Conservation (phyloP, 2,329 filamentous ascomycete genomes). For the Hortaea sp. region DNA sequence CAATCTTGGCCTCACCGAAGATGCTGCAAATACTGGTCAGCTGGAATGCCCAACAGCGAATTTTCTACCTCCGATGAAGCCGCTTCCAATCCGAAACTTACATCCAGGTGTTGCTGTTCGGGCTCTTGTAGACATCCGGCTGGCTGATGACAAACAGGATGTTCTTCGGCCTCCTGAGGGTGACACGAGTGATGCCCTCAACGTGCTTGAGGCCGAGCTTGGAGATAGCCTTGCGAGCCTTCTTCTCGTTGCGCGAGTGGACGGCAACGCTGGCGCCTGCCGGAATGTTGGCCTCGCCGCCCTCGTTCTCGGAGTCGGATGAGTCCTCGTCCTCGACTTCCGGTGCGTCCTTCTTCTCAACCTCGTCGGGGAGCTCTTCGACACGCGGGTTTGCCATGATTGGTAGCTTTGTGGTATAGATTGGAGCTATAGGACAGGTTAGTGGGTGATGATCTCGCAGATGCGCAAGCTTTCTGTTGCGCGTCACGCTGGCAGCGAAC, state of each 20-base stretch:
- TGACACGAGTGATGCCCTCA: conserved; percentile 95
- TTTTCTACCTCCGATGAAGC: background rate
- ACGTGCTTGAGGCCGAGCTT: conserved; percentile 97
- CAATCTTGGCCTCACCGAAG: conserved; percentile 99
- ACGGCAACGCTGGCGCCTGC: conserved; percentile 81
- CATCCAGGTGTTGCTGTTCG: conserved; percentile 99
- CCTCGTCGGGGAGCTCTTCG: conserved; percentile 90
- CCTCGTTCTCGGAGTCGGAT: conserved; percentile 53
- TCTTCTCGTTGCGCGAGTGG: conserved; percentile 99
- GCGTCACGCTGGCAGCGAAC: no score
- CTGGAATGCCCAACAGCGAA: background rate
- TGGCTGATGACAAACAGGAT: conserved; percentile 99
- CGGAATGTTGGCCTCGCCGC: conserved; percentile 61
- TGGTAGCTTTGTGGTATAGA: conserved; percentile 23
- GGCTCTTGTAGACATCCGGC: conserved; percentile 98
- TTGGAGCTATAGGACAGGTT: no score
- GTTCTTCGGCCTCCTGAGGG: conserved; percentile 96
- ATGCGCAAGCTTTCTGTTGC: no score
- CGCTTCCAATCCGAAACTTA: conserved; percentile 41
- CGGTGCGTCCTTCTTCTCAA: conserved; percentile 53
- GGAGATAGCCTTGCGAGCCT: conserved; percentile 97
- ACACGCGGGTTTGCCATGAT: conserved; percentile 94
- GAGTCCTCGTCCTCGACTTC: conserved; percentile 60
- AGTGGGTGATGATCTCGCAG: no score
- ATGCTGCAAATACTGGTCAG: conserved; percentile 52